phyloP scores from a whole-genome alignment of 345 rosid genomes.

The sweet orange (Citrus sinensis) region DNA sequence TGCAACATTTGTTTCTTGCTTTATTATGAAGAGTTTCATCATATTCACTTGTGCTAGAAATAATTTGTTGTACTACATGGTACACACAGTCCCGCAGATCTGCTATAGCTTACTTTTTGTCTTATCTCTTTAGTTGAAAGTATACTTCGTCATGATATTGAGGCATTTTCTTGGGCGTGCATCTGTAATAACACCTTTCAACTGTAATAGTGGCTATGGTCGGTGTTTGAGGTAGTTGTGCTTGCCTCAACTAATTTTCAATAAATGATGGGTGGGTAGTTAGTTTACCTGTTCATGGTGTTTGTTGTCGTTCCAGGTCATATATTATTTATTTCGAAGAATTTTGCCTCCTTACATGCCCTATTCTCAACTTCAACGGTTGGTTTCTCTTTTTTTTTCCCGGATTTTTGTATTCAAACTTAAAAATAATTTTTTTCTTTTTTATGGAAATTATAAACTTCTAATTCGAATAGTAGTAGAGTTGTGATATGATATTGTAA shows the following conservation, averaged over 20 bases:
- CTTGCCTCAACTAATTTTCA: neutral
- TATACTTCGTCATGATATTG: too few relatives aligned
- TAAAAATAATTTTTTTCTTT: too few relatives aligned
- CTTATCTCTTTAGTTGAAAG: too few relatives aligned
- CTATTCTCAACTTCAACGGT: too few relatives aligned
- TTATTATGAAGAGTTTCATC: neutral
- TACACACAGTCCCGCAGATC: neutral
- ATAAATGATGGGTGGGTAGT: neutral
- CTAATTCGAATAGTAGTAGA: too few relatives aligned
- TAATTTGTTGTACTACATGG: neutral
- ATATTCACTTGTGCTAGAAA: neutral
- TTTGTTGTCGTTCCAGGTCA: neutral
- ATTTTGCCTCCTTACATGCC: too few relatives aligned
- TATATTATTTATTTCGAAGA: too few relatives aligned
- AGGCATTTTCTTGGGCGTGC: neutral
- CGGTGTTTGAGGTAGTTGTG: neutral
- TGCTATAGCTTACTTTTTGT: too few relatives aligned
- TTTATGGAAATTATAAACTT: too few relatives aligned
- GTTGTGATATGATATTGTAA: too few relatives aligned
- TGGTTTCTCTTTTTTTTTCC: too few relatives aligned
- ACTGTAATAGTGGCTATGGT: neutral
- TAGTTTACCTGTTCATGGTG: neutral
- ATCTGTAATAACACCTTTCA: neutral
- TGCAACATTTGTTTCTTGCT: neutral
- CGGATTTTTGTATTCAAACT: too few relatives aligned